Evolutionary conservation across 768 basidiomycete species (phyloP), one percentile per base, ranked within the genome.

Genomic region (Tricholoma saponaceum): DNA sequence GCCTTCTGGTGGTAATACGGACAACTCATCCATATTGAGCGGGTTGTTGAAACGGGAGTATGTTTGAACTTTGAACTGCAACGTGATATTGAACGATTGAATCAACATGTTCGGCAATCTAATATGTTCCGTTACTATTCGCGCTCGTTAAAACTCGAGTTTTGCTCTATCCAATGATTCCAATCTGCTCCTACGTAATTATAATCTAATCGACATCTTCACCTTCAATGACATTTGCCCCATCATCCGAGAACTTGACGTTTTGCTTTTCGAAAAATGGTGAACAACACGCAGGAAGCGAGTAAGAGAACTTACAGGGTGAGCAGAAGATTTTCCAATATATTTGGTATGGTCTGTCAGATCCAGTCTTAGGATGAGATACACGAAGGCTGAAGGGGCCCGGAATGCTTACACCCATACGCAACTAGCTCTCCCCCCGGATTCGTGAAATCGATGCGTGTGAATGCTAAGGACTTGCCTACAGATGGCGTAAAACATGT

Each of bases 391-490:
- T n/a, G n/a, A 32, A 5, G 4, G 8, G 9, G 41, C 53, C 28
- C 9, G 55, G 58, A 51, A 23, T 26, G 76, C 87, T 65, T 66
- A 92, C 91, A 83, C 61, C 91, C 91, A 65, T 91, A 92, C 8
- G 91, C 91, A 4, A 92, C 86, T 16, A 92, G 70, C 41, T 87
- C 81, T 0, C 90, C 90, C 4, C 72, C 72, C 12, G 80, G 70
- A 60, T 79, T 77, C 7, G 76, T 87, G 65, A 94, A 92, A 58
- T 94, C 90, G 6, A 90, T 79, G 1, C 90, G 80, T 10, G 92
- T 92, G 68, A 87, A 93, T 4, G 92, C 92, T 52, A 94, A 74
- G 26, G 81, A 87, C 67, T 82, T 89, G 20, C 91, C 90, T 92
- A n/a, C n/a, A 7, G 25, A 50, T 50, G 47, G 26, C 16, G 64